Base-by-base conservation (phyloP, 2,329 filamentous ascomycete genomes). In the Alternaria dauci region DNA sequence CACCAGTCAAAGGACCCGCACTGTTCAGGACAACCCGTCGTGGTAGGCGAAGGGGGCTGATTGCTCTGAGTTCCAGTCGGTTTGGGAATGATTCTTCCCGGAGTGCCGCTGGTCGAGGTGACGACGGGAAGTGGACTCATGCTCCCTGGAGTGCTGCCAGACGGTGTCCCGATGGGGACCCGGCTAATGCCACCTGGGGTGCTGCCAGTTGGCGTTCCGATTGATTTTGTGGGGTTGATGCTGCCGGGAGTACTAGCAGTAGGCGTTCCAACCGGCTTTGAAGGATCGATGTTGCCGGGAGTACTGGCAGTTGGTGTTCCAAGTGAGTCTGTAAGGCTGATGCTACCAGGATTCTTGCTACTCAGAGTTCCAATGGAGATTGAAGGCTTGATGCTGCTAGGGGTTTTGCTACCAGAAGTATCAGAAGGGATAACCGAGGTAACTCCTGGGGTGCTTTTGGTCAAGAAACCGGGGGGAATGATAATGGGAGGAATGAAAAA, bases 11-110 rank as follows among this genome's bases (percentile, higher is more conserved):
- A 30, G 6, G 12, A 4, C 12, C 30, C 4, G 23, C 60, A 62
- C 30, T 56, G 23, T 2, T 56, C 16, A 9, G 60, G 60, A 56
- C 60, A 62, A 26, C 55, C 57, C 8, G 30, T 50, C 5, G 34
- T n/a, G 20, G 47, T 47, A 20, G 54, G 38, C 18, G 23, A 28
- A n/a, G 48, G 26, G 2, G 42, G 32, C 20, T 9, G 32, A 20
- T 12, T 42, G 39, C 39, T 42, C 20, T 4, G 25, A 42, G 39
- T 42, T 25, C 39, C 39, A 42, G 20, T 42, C 8, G 39, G 39
- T 42, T 25, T 42, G 14, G 39, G 20, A 8, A 25, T 3, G 14
- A 25, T 8, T 8, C 20, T 8, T 8, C 39, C 39, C 8, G 46
- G 32, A 14, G 38, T 25, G 28, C 18, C 30, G 14, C 25, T 44